Conservation (phyloP, 2,329 filamentous ascomycete species). For the Trichophyton equinum region DNA sequence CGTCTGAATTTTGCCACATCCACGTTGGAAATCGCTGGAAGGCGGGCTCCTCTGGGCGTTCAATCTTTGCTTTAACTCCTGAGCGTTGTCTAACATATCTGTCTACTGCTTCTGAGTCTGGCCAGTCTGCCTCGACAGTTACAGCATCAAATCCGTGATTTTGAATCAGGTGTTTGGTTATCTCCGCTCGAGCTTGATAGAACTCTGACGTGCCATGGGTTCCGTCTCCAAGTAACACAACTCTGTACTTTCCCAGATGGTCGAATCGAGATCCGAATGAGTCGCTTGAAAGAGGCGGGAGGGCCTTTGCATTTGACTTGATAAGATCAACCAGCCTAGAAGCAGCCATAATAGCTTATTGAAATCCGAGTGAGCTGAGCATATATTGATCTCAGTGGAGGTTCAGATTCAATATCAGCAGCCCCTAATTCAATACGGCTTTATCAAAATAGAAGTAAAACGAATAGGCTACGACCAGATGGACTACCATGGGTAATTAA, state of each 20-base stretch:
- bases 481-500: neutral
- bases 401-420: too few species aligned
- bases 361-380: neutral
- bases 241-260: constrained; percentile 26
- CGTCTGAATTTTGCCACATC: constrained; percentile 46
- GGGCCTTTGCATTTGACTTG: constrained; percentile 24
- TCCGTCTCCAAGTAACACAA: constrained; percentile 36
- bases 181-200: constrained; percentile 40
- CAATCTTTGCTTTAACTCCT: constrained; percentile 23
- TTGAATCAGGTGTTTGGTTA: constrained; percentile 39
- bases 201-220: constrained; percentile 46
- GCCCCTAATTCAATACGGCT: too few species aligned
- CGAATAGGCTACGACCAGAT: neutral
- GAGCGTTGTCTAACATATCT: constrained; percentile 39
- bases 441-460: too few species aligned
- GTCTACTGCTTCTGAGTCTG: constrained; percentile 41
- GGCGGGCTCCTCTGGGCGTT: constrained; percentile 23
- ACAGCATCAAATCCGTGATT: constrained; percentile 41
- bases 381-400: too few species aligned
- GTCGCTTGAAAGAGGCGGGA: constrained; percentile 25
- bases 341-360: constrained; percentile 11
- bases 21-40: constrained; percentile 43
- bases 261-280: constrained; percentile 33
- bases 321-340: constrained; percentile 24
- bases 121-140: constrained; percentile 43